phyloP scores from a whole-genome alignment of 2,329 filamentous ascomycete species.

The Lasiodiplodia sp. region DNA sequence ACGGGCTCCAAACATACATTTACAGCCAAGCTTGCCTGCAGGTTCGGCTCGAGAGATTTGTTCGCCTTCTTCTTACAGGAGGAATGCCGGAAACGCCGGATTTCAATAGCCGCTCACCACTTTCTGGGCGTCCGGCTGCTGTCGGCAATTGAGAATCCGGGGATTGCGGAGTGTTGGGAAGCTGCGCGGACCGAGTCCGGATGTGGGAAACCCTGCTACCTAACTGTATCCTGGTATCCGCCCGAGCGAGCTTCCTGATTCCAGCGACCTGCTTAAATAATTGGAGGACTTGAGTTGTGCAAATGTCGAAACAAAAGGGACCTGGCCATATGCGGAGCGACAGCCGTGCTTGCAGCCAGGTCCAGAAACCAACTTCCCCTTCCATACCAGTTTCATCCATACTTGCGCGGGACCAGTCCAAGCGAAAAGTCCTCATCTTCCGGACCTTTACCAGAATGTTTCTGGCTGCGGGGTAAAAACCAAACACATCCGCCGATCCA shows the following conservation, averaged over 20 bases:
- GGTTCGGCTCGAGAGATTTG: not conserved
- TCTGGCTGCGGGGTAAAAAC: slow-evolving; percentile 4
- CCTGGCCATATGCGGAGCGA: not conserved
- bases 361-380: slow-evolving; percentile 9
- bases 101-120: not conserved
- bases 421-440: not conserved
- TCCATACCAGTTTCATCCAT: not conserved
- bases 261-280: not conserved
- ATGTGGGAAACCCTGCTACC: not conserved
- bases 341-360: slow-evolving; percentile 5
- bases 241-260: not conserved
- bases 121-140: not conserved
- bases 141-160: not conserved
- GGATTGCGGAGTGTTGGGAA: not conserved
- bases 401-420: not conserved
- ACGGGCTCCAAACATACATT: not conserved
- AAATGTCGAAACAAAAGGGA: not conserved
- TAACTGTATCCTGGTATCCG: not conserved
- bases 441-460: not conserved
- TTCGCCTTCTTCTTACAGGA: not conserved
- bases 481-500: too few relatives aligned
- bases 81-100: not conserved
- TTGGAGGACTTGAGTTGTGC: not conserved
- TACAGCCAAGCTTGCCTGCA: not conserved
- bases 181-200: not conserved